These are phyloP conservation scores for Ustulina deusta DNA, from an alignment of 2,329 filamentous ascomycete genomes.

Conservation along the genomic window DNA sequence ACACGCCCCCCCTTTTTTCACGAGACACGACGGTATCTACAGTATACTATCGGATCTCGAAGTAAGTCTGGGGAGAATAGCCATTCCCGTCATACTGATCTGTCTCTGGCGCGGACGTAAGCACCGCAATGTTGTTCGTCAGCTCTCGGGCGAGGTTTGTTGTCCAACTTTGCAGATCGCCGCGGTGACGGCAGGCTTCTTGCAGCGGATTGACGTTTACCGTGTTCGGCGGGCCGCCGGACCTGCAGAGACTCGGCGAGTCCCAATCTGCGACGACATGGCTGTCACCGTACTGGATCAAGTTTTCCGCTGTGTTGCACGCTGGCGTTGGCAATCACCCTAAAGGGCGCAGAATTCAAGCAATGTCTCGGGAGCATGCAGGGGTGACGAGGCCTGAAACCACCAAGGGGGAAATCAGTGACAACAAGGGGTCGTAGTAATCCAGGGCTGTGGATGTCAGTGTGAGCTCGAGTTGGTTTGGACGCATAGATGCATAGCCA, in stretches of 20 bases:
- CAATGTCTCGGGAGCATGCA: neutral
- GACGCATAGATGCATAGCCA: neutral
- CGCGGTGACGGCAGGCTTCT: conserved; percentile 1
- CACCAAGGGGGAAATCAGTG: neutral
- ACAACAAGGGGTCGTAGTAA: conserved; percentile 1
- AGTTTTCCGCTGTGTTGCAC: no score
- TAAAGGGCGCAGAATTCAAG: neutral
- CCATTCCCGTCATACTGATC: neutral
- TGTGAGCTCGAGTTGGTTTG: neutral
- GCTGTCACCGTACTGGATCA: neutral
- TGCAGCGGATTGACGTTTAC: neutral
- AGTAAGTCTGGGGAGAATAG: conserved; percentile 1
- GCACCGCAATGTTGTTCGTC: conserved; percentile 11
- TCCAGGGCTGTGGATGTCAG: neutral
- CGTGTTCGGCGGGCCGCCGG: neutral
- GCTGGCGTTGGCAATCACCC: no score
- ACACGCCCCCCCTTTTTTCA: neutral
- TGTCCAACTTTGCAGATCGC: neutral
- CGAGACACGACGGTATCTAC: neutral
- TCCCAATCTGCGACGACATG: neutral
- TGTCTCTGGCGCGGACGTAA: neutral
- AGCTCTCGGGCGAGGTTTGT: neutral
- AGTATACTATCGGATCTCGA: conserved; percentile 11
- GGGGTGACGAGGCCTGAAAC: neutral
- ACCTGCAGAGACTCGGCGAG: neutral